phyloP scores from a whole-genome alignment of 1,284 basidiomycete species.

The Melampsora larici-populina region DNA sequence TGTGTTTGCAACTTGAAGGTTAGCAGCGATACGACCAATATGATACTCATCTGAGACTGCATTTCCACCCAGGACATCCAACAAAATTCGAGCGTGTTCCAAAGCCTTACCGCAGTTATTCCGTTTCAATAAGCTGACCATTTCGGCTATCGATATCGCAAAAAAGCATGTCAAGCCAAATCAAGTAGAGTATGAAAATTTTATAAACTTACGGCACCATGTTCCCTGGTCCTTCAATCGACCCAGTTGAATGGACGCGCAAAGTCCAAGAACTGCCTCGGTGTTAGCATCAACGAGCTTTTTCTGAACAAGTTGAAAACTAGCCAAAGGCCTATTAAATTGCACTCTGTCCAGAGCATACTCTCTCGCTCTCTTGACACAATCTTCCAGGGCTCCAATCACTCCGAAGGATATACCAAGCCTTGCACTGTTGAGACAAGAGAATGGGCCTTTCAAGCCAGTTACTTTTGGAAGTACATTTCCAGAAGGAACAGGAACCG shows the following conservation, averaged over 20 bases:
- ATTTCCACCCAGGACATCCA: slow-evolving; percentile 64
- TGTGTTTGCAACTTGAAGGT: slow-evolving; percentile 80
- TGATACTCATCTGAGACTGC: slow-evolving; percentile 61
- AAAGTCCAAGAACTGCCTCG: slow-evolving; percentile 75
- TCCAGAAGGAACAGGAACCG: slow-evolving; percentile 67
- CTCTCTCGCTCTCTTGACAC: slow-evolving; percentile 69
- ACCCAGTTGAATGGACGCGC: slow-evolving; percentile 71
- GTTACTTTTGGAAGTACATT: slow-evolving; percentile 70
- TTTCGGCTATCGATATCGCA: slow-evolving; percentile 62
- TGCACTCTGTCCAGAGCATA: slow-evolving; percentile 83
- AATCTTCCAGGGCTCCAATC: slow-evolving; percentile 92
- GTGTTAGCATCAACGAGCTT: slow-evolving; percentile 90
- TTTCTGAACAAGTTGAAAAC: slow-evolving; percentile 92
- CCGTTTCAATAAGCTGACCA: slow-evolving; percentile 90
- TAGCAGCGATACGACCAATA: slow-evolving; percentile 82
- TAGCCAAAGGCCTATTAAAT: slow-evolving; percentile 82
- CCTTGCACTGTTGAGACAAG: slow-evolving; percentile 84
- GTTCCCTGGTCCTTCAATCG: slow-evolving; percentile 77
- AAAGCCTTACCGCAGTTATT: slow-evolving; percentile 94
- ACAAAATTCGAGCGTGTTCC: slow-evolving; percentile 69
- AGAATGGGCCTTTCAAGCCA: slow-evolving; percentile 79
- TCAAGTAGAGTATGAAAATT: not conserved
- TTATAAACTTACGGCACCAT: slow-evolving; percentile 58
- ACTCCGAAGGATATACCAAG: slow-evolving; percentile 90
- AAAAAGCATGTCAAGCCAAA: not conserved